Conservation (phyloP, 805 yeast genomes). For the Metschnikowia vanudenii region DNA sequence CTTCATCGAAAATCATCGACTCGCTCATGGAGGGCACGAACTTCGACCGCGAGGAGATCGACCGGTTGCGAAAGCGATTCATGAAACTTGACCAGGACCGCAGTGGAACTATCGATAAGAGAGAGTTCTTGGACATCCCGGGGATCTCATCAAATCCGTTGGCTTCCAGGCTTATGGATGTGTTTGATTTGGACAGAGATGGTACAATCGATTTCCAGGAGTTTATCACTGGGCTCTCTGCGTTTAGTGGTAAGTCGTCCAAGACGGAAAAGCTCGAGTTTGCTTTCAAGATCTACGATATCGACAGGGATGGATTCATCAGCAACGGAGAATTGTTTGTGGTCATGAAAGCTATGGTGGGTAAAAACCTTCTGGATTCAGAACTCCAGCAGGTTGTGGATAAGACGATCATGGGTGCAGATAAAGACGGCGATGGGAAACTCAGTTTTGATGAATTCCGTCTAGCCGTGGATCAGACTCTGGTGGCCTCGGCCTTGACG, state of each 20-base stretch:
- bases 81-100: constrained; percentile 94
- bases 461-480: constrained; percentile 57
- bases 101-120: constrained; percentile 86
- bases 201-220: constrained; percentile 96
- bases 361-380: constrained; percentile 77
- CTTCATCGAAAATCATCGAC: constrained; percentile 61
- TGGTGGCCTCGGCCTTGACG: constrained; percentile 60
- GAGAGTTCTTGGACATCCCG: constrained; percentile 89
- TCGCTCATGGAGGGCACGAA: constrained; percentile 77
- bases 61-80: constrained; percentile 85
- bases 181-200: constrained; percentile 88
- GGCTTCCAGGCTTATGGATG: constrained; percentile 86
- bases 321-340: constrained; percentile 93
- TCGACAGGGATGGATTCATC: constrained; percentile 91
- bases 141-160: constrained; percentile 89
- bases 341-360: constrained; percentile 96
- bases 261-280: constrained; percentile 80
- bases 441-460: constrained; percentile 85
- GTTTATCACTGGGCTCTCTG: constrained; percentile 81
- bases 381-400: constrained; percentile 97
- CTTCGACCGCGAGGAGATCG: constrained; percentile 88
- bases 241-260: constrained; percentile 81
- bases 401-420: constrained; percentile 93
- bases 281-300: constrained; percentile 92
- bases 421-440: constrained; percentile 88